Evolutionary conservation across 805 yeast genomes (phyloP).

Genomic region (Metschnikowia continentalis): DNA sequence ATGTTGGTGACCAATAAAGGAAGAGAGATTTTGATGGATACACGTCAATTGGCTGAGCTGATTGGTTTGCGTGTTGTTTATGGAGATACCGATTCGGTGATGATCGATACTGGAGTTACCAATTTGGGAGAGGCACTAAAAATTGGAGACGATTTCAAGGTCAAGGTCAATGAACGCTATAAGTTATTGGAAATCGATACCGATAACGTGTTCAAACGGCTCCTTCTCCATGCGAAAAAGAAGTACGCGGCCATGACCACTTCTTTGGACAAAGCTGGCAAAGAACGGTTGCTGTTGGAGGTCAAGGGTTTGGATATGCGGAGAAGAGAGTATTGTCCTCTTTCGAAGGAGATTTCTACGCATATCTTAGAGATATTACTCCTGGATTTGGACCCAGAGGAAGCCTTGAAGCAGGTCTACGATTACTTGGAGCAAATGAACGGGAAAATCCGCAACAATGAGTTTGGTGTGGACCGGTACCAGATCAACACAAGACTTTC

Average conservation of each 20-base stretch:
- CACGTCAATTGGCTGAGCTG: slow-evolving; percentile 87
- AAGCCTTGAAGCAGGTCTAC: slow-evolving; percentile 68
- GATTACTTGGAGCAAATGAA: slow-evolving; percentile 62
- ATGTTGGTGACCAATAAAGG: slow-evolving; percentile 94
- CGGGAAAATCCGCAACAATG: slow-evolving; percentile 52
- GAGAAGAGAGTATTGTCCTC: slow-evolving; percentile 93
- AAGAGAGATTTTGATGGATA: slow-evolving; percentile 89
- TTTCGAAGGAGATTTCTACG: slow-evolving; percentile 83
- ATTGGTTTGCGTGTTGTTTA: slow-evolving; percentile 81
- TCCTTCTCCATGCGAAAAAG: slow-evolving; percentile 89
- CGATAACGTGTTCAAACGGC: slow-evolving; percentile 84
- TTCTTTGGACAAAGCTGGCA: slow-evolving; percentile 50
- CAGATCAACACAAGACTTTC: slow-evolving; percentile 84
- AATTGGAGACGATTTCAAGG: slow-evolving; percentile 83
- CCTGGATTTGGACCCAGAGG: slow-evolving; percentile 71
- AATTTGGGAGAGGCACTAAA: slow-evolving; percentile 67
- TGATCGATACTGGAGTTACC: slow-evolving; percentile 87
- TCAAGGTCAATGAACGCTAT: slow-evolving; percentile 83
- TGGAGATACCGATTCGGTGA: slow-evolving; percentile 98
- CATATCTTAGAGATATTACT: slow-evolving; percentile 68
- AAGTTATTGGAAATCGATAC: slow-evolving; percentile 86
- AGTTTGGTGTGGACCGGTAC: slow-evolving; percentile 61
- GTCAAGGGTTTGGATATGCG: slow-evolving; percentile 96
- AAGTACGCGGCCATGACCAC: slow-evolving; percentile 91
- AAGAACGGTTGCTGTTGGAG: slow-evolving; percentile 55